These are phyloP conservation scores for Citrullus mucosospermus DNA, from an alignment of 306 rosid species.

Conservation along the genomic window DNA sequence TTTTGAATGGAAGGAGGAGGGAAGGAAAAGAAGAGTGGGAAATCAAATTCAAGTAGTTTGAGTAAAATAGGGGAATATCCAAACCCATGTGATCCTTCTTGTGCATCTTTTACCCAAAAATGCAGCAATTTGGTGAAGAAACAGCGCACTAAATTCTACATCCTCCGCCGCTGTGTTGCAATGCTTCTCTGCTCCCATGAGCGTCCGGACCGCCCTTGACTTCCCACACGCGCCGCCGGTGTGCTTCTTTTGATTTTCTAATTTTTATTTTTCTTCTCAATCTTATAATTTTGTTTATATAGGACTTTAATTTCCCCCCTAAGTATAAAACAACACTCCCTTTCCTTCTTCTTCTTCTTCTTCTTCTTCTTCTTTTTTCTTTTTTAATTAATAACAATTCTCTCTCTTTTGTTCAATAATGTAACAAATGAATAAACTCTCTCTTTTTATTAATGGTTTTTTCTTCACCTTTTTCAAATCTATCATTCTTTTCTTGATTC, in stretches of 20 bases:
- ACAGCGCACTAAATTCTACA: constrained; percentile 11
- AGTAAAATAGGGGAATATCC: not conserved
- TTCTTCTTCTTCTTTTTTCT: no score
- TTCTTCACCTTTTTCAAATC: no score
- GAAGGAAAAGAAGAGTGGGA: constrained; percentile 1
- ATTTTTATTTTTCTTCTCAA: not conserved
- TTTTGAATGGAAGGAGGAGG: not conserved
- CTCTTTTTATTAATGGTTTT: no score
- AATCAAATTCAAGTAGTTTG: not conserved
- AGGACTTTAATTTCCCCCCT: no score
- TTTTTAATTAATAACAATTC: not conserved
- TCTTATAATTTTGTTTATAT: no score
- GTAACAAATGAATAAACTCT: no score
- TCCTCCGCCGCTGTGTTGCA: constrained; percentile 12
- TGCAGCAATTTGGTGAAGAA: constrained; percentile 12
- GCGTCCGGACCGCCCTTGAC: constrained; percentile 4
- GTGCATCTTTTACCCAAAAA: constrained; percentile 1
- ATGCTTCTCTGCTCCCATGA: constrained; percentile 12
- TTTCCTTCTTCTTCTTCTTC: not conserved
- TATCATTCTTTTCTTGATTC: not conserved
- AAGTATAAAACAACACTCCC: no score
- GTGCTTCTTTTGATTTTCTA: not conserved
- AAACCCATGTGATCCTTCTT: not conserved
- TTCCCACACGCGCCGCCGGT: not conserved
- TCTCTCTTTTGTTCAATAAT: no score